Percentiles rank a stretch among this genome's conserved stretches.
Evolutionary conservation across 1,284 basidiomycete species (phyloP).

Genomic region (Meripilus lineatus): DNA sequence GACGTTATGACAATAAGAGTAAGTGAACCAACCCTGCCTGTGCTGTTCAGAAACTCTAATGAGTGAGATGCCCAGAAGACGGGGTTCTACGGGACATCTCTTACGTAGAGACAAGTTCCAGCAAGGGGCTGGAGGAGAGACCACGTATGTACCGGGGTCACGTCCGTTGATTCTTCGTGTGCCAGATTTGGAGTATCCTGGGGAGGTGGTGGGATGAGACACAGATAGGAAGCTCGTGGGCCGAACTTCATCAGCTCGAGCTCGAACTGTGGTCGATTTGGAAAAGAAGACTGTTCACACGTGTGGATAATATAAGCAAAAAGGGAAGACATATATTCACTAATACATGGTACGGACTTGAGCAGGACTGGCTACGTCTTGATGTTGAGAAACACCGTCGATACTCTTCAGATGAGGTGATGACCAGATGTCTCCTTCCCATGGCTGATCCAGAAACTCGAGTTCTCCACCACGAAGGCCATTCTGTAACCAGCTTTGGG

Average conservation of each 20-base stretch:
- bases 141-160: constrained; percentile 71
- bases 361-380: constrained; percentile 10
- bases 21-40: constrained; percentile 92
- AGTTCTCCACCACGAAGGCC: constrained; percentile 68
- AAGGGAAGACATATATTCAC: constrained; percentile 5
- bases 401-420: constrained; percentile 48
- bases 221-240: constrained; percentile 61
- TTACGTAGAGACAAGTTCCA: constrained; percentile 76
- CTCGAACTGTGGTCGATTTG: constrained; percentile 28
- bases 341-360: constrained; percentile 20
- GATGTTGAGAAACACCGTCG: constrained; percentile 41
- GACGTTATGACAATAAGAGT: constrained; percentile 89
- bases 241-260: constrained; percentile 73
- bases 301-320: constrained; percentile 10
- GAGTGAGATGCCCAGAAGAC: background rate
- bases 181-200: constrained; percentile 35
- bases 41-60: constrained; percentile 49
- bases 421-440: constrained; percentile 37
- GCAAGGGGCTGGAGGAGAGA: constrained; percentile 71
- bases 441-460: constrained; percentile 71
- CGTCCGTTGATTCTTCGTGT: constrained; percentile 49
- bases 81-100: constrained; percentile 27
- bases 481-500: constrained; percentile 60
- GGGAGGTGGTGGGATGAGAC: constrained; percentile 65
- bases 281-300: constrained; percentile 22